Evolutionary conservation across 257 asterid genomes (phyloP).

Genomic region (Solanum pimpinellifolium): DNA sequence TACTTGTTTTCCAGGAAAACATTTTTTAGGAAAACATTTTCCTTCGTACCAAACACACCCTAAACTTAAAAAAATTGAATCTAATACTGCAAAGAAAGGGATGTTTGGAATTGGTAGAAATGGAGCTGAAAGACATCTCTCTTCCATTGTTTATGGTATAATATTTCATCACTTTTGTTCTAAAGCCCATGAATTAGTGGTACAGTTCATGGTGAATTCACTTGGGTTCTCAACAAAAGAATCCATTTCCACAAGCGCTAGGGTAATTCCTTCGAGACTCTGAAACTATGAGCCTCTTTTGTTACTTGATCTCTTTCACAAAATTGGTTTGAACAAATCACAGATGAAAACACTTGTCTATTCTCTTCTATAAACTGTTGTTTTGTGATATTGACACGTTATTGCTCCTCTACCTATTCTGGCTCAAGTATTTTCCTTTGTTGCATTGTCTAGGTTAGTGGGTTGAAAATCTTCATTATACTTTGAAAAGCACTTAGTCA

Average conservation of each 20-base stretch:
- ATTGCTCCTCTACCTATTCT: background rate
- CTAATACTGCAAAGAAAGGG: background rate
- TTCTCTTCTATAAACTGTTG: background rate
- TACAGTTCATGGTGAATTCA: background rate
- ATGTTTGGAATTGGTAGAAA: background rate
- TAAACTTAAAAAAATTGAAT: no score
- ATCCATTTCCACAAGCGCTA: conserved; percentile 1
- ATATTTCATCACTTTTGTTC: background rate
- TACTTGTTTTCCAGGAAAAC: no score
- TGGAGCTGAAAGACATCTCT: background rate
- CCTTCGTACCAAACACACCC: no score
- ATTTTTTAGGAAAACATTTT: no score
- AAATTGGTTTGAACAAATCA: conserved; percentile 3
- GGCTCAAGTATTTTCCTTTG: background rate
- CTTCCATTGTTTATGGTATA: background rate
- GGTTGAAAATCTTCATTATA: background rate
- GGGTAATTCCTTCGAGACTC: background rate
- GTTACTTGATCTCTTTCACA: conserved; percentile 2
- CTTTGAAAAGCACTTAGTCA: background rate
- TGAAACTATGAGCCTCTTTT: background rate
- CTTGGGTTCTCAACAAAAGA: conserved; percentile 12
- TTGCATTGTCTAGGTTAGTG: background rate
- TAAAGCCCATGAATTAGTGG: background rate
- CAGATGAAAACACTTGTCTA: conserved; percentile 3
- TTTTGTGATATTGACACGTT: background rate